Percentiles rank a stretch among this genome's conserved stretches.
These are phyloP conservation scores for Penicillium cinerascens DNA, from an alignment of 495 filamentous ascomycete species.

Conservation along the genomic window DNA sequence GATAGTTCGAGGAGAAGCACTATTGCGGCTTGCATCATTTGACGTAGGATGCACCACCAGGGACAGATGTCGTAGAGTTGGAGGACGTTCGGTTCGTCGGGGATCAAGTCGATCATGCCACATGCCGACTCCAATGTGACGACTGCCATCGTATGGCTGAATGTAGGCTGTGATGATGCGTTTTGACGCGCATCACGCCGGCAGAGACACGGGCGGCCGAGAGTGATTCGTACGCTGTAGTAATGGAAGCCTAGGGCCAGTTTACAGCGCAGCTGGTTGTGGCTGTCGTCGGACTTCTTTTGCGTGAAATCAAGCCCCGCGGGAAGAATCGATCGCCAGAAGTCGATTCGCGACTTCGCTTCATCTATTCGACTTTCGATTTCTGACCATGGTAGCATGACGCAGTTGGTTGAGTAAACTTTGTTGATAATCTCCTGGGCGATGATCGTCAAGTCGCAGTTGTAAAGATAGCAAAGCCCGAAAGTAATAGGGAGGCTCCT, in stretches of 20 bases:
- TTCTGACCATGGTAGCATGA: slow-evolving; percentile 53
- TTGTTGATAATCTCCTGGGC: slow-evolving; percentile 52
- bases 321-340: slow-evolving; percentile 54
- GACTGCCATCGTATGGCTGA: slow-evolving; percentile 53
- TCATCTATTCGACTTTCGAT: slow-evolving; percentile 56
- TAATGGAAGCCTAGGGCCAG: slow-evolving; percentile 56
- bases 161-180: slow-evolving; percentile 26
- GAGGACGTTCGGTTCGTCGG: slow-evolving; percentile 38
- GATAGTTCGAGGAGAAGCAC: slow-evolving; percentile 60
- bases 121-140: slow-evolving; percentile 53
- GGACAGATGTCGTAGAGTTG: slow-evolving; percentile 53
- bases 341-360: slow-evolving; percentile 48
- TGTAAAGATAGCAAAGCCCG: slow-evolving; percentile 48
- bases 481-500: slow-evolving; percentile 31
- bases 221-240: slow-evolving; percentile 56
- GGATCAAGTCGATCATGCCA: slow-evolving; percentile 51
- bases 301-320: slow-evolving; percentile 46
- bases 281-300: slow-evolving; percentile 31
- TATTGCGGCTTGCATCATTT: slow-evolving; percentile 56
- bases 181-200: slow-evolving; percentile 49
- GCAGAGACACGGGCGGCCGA: slow-evolving; percentile 63
- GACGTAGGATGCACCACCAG: slow-evolving; percentile 64
- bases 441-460: slow-evolving; percentile 50
- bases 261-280: slow-evolving; percentile 37
- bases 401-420: slow-evolving; percentile 57